Conservation (phyloP, 164 flowering plant species). For the Vitis rupestris region DNA sequence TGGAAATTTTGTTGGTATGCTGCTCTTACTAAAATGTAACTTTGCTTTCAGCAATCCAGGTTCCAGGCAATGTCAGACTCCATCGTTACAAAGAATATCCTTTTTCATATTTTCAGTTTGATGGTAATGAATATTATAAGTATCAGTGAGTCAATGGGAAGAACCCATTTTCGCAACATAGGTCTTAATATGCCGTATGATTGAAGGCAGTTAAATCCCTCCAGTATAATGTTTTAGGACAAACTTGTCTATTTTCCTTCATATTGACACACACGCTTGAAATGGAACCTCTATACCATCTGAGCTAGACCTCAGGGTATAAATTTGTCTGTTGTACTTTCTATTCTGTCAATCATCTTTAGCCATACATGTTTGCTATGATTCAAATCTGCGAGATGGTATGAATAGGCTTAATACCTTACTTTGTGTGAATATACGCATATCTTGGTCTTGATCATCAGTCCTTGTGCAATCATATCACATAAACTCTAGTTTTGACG, state of each 20-base stretch:
- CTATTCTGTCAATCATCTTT: no score
- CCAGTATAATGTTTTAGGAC: background rate
- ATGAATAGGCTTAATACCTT: no score
- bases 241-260: background rate
- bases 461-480: background rate
- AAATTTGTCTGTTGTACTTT: no score
- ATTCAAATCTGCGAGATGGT: no score
- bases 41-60: slow-evolving; percentile 79
- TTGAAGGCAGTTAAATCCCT: background rate
- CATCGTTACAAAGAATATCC: slow-evolving; percentile 92
- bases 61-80: slow-evolving; percentile 89
- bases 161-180: background rate
- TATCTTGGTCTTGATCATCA: background rate
- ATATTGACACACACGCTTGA: no score
- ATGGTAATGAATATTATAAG: background rate
- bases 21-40: background rate
- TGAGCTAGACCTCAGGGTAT: no score
- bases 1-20: background rate
- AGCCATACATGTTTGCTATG: no score
- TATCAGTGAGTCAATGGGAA: background rate
- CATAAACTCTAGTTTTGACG: background rate
- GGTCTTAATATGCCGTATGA: background rate
- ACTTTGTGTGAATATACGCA: no score
- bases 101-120: slow-evolving; percentile 23
- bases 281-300: no score